Base-by-base conservation (phyloP, 352 stramenopile species). In the Phytopythium delawarense region DNA sequence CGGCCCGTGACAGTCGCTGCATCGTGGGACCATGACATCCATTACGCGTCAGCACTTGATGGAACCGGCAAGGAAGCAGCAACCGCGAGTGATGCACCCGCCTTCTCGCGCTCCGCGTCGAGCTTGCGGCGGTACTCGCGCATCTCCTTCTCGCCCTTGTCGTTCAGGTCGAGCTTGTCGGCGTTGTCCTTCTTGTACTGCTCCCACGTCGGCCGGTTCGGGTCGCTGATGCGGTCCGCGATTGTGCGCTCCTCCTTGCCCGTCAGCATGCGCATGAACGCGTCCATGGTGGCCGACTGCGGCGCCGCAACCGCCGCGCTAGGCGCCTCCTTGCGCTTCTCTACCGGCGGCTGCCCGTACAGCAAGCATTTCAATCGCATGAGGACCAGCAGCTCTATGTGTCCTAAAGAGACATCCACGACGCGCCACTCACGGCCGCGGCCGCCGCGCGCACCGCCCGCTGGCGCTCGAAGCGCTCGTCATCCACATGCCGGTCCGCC, bases 131-230 rank as follows among this genome's bases (percentile, higher is more conserved):
- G 75, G 75, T 98, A 98, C 46, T 88, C 89, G 58, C 93, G 79
- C 95, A 98, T 98, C 67, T 98, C 91, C 63, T 96, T 94, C 61
- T 96, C 79, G 65, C 96, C 90, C 23, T 91, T 85, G 30, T 80
- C 79, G 18, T 58, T 86, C 50, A 98, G 64, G 60, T 98, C 87
- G 21, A 98, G 71, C 67, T 97, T 98, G 67, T 98, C 93, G 21
- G 94, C 81, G 64, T 98, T 98, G 62, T 98, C 91, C 66, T 96
- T 97, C 73, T 98, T 98, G 76, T 97, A 98, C 59, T 98, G 89
- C 70, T 98, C 95, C 95, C 95, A 98, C 40, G 93, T 98, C 28
- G 95, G 95, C 44, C 95, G 85, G 65, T 98, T 98, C 59, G 85
- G 81, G 72, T 98, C 95, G 56, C 84, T 92, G 42, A 98, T 88